Evolutionary conservation across 1,139 yeast genomes (phyloP).

Genomic region (Candida labiduridarum): DNA sequence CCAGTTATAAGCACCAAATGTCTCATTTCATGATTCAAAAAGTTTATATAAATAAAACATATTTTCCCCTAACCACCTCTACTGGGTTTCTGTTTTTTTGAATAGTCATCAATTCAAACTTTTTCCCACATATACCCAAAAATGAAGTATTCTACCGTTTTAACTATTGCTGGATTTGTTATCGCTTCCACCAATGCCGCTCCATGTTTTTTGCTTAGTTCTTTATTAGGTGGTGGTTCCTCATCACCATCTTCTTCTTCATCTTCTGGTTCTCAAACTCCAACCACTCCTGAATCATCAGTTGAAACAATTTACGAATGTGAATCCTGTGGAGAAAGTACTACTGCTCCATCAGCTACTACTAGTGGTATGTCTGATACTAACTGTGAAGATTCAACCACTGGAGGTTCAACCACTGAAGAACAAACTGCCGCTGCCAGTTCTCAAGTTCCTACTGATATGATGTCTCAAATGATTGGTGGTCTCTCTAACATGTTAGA

Average conservation of each 20-base stretch:
- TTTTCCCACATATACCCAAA: neutral
- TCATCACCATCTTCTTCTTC: neutral
- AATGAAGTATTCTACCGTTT: conserved; percentile 5
- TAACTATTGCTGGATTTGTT: neutral
- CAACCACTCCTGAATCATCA: neutral
- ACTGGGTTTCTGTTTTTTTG: too few species aligned
- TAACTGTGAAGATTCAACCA: neutral
- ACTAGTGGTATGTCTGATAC: neutral
- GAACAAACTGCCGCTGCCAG: neutral
- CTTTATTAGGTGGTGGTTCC: neutral
- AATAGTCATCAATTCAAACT: too few species aligned
- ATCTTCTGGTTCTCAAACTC: neutral
- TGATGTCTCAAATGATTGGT: conserved; percentile 5
- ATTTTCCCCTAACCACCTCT: too few species aligned
- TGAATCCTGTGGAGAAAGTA: neutral
- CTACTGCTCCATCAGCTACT: neutral
- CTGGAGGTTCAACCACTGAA: neutral
- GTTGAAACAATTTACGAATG: neutral
- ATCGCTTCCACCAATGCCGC: neutral
- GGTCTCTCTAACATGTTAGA: neutral
- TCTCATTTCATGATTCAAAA: too few species aligned
- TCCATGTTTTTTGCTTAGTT: neutral
- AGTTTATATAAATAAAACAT: too few species aligned
- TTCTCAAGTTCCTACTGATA: conserved; percentile 2
- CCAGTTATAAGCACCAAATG: too few species aligned